Evolutionary conservation across 129 eudicot genomes (phyloP).

Genomic region (Lactuca saligna): DNA sequence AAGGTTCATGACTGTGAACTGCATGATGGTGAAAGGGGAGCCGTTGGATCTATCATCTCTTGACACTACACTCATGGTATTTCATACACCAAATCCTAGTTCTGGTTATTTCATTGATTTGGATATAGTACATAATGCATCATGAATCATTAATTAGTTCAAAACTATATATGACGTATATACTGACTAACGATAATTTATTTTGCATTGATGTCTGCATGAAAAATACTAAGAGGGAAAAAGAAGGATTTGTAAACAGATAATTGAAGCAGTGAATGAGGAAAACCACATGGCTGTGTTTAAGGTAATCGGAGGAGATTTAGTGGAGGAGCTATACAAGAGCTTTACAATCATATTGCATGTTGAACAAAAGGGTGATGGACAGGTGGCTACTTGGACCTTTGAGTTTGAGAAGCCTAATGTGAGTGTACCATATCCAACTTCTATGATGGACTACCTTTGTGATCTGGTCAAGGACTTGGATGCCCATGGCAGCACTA

Average conservation of each 20-base stretch:
- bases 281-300: constrained; percentile 21
- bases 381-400: constrained; percentile 28
- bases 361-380: constrained; percentile 34
- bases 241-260: constrained; percentile 30
- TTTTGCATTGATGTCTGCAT: background rate
- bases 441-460: constrained; percentile 30
- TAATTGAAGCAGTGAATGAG: constrained; percentile 30
- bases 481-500: constrained; percentile 23
- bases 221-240: constrained; percentile 17
- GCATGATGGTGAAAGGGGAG: constrained; percentile 33
- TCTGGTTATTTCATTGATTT: too few relatives aligned
- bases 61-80: constrained; percentile 33
- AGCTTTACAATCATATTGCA: constrained; percentile 19
- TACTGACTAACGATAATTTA: background rate
- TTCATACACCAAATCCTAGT: background rate
- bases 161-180: background rate
- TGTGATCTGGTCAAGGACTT: constrained; percentile 21
- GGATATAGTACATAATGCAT: too few relatives aligned
- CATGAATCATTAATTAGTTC: too few relatives aligned
- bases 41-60: constrained; percentile 29
- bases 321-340: constrained; percentile 36
- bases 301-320: constrained; percentile 58
- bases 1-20: constrained; percentile 33
- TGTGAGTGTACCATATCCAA: constrained; percentile 30
- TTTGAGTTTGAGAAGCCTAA: constrained; percentile 37